A percentile compares a stretch with the other conserved stretches of the same genome.
phyloP scores from a whole-genome alignment of 768 basidiomycete genomes.

The Pluteus cervinus region DNA sequence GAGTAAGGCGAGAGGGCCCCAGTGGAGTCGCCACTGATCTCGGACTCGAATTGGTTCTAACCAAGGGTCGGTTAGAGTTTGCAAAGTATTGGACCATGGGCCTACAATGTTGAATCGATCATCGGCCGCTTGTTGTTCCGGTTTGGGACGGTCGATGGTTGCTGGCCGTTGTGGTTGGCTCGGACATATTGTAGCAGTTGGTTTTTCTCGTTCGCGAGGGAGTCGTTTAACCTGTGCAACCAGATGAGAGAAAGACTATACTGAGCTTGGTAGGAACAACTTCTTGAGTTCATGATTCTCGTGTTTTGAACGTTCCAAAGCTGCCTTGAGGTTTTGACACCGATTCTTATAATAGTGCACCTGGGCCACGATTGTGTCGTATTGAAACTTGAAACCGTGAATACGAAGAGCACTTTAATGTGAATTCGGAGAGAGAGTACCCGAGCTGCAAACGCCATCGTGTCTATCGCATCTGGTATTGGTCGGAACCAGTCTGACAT shows the following conservation, averaged over 20 bases:
- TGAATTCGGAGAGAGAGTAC: conserved; percentile 25
- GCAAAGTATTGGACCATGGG: no score
- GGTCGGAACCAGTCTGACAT: conserved; percentile 81
- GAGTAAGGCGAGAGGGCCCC: conserved; percentile 61
- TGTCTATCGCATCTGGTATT: conserved; percentile 55
- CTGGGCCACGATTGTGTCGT: conserved; percentile 66
- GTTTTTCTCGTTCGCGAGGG: conserved; percentile 43
- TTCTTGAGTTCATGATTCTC: conserved; percentile 52
- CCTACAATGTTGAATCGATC: no score
- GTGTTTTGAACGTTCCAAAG: conserved; percentile 47
- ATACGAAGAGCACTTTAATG: neutral
- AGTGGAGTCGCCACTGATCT: conserved; percentile 48
- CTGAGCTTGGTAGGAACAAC: conserved; percentile 25
- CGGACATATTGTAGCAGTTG: conserved; percentile 35
- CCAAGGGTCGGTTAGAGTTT: conserved; percentile 21
- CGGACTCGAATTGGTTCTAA: conserved; percentile 51
- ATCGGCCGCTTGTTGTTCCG: conserved; percentile 63
- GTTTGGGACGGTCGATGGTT: conserved; percentile 37
- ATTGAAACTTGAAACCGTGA: conserved; percentile 57
- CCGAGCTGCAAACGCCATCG: conserved; percentile 61
- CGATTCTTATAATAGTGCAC: conserved; percentile 58
- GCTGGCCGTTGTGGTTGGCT: conserved; percentile 14
- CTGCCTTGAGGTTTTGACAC: conserved; percentile 45
- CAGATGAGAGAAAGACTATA: conserved; percentile 7
- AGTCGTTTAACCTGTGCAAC: conserved; percentile 39